Evolutionary conservation across 495 filamentous ascomycete species (phyloP).

Genomic region (Trichocladium uniseriatum): DNA sequence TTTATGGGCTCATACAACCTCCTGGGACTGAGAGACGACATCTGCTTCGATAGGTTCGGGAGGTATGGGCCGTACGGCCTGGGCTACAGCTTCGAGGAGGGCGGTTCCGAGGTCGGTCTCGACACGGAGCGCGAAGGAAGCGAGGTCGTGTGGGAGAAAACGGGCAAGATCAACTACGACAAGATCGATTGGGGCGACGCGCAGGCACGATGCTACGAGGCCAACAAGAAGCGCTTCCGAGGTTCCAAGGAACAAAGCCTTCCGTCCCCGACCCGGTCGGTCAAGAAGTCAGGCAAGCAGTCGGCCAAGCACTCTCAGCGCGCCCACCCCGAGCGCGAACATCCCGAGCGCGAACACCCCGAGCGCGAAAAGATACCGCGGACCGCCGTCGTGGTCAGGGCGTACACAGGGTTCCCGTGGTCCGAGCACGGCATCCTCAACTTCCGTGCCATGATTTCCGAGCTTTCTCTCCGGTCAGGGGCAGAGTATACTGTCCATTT

Average conservation of each 20-base stretch:
- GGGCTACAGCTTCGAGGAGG: conserved; percentile 66
- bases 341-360: too few relatives aligned
- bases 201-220: conserved; percentile 56
- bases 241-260: conserved; percentile 12
- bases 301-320: too few relatives aligned
- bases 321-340: too few relatives aligned
- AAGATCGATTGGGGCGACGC: conserved; percentile 66
- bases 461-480: conserved; percentile 62
- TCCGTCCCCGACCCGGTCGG: not conserved
- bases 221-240: conserved; percentile 58
- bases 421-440: conserved; percentile 58
- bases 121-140: conserved; percentile 66
- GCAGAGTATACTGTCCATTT: conserved; percentile 74
- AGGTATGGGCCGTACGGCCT: conserved; percentile 83
- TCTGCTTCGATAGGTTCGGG: conserved; percentile 92
- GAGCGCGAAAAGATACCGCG: conserved; percentile 40
- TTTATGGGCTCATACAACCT: conserved; percentile 71
- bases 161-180: conserved; percentile 64
- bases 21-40: conserved; percentile 67
- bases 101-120: conserved; percentile 67
- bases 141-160: conserved; percentile 59
- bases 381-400: conserved; percentile 63
- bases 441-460: conserved; percentile 71
- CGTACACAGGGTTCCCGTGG: conserved; percentile 62
- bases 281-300: too few relatives aligned